These are phyloP conservation scores for Kwoniella dejecticola DNA, from an alignment of 768 basidiomycete genomes.

Conservation along the genomic window DNA sequence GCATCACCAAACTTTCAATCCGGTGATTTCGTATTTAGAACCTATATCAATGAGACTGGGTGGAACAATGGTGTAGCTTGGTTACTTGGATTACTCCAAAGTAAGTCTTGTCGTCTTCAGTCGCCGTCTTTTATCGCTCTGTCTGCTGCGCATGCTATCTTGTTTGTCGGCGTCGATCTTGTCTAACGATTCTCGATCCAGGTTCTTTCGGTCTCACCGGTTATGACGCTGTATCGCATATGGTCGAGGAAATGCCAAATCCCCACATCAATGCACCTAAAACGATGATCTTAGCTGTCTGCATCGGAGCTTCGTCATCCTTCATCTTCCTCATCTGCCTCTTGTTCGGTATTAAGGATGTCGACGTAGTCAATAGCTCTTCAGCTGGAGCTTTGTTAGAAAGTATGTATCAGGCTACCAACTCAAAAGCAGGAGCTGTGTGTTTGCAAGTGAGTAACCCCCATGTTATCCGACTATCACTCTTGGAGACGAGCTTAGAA, in stretches of 20 bases:
- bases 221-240: constrained; percentile 49
- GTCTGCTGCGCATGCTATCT: too few relatives aligned
- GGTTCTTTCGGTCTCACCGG: constrained; percentile 46
- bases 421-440: constrained; percentile 39
- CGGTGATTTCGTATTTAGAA: constrained; percentile 41
- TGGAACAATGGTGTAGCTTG: constrained; percentile 48
- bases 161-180: too few relatives aligned
- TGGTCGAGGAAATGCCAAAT: constrained; percentile 50
- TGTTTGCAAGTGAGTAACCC: constrained; percentile 34
- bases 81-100: constrained; percentile 46
- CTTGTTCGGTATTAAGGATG: constrained; percentile 40
- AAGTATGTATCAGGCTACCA: constrained; percentile 44
- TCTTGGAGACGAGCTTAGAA: too few relatives aligned
- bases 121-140: background rate
- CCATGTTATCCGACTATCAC: background rate
- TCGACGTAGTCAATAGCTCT: constrained; percentile 39
- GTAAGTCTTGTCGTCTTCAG: too few relatives aligned
- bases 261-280: constrained; percentile 44
- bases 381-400: constrained; percentile 42
- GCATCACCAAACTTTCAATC: constrained; percentile 38
- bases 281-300: constrained; percentile 41
- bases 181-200: background rate
- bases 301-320: constrained; percentile 36
- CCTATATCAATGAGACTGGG: constrained; percentile 47
- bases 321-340: constrained; percentile 45